Base-by-base conservation (phyloP, 768 basidiomycete genomes). In the Amanita thiersii region DNA sequence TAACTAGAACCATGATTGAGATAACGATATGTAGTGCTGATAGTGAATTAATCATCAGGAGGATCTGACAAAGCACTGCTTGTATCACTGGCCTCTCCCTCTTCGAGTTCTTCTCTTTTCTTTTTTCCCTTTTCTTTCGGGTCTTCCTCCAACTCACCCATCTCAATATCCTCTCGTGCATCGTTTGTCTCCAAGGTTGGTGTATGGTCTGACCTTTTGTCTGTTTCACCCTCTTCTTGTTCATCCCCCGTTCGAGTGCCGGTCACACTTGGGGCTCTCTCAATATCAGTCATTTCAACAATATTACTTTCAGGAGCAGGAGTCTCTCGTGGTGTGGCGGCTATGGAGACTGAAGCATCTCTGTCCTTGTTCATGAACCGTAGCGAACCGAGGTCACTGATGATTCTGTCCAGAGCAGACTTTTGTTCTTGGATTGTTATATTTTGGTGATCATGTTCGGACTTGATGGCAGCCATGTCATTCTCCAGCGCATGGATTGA, bases 141-240 rank as follows among this genome's bases (percentile, higher is more conserved):
- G 40, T 76, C 75, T 53, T 90, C 87, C 46, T 85, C 80, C 2
- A 90, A 74, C 55, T 90, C 87, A n/a, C 87, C 87, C 87, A 90
- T 90, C 59, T 90, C 87, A 48, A 90, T 88, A 47, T 90, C 86
- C 49, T 85, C 73, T 12, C 42, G 42, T 23, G 34, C 14, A 20
- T 77, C 58, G 49, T 32, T 23, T 2, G 18, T 5, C 19, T 21
- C 37, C n/a, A 15, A 5, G 10, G n/a, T 9, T 12, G 15, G 20
- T 17, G 35, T 61, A 9, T 17, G 20, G 26, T 39, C 29, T 33
- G 37, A 39, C 19, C 12, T n/a, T 6, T 53, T 61, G 34, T 69
- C 68, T n/a, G 70, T 73, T 24, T 64, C 53, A 24, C 49, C 66
- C 45, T 69, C 64, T 37, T 58, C 51, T n/a, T 34, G 12, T 43